Evolutionary conservation across 2,329 filamentous ascomycete species (phyloP).

Genomic region (Cercospora janseana): DNA sequence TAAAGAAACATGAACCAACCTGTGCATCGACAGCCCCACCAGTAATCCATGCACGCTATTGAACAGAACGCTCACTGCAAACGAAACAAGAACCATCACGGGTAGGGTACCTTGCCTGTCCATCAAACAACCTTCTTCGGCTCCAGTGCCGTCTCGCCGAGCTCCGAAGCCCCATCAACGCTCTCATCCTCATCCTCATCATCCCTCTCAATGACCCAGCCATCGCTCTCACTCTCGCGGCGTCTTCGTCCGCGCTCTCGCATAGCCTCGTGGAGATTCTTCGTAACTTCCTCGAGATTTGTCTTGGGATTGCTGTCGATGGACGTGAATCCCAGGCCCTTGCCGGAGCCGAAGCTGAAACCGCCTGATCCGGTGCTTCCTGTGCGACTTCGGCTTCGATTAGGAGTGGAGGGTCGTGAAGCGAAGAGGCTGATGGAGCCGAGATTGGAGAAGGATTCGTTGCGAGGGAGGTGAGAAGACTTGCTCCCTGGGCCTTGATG

Average conservation of each 20-base stretch:
- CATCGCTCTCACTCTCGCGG: conserved; percentile 39
- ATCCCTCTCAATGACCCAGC: conserved; percentile 27
- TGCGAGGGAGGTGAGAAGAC: conserved; percentile 65
- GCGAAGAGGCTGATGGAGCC: conserved; percentile 86
- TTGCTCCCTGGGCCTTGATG: conserved; percentile 9
- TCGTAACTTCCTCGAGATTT: conserved; percentile 80
- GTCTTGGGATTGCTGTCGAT: conserved; percentile 55
- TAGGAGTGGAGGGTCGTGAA: conserved; percentile 79
- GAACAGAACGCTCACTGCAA: conserved; percentile 5
- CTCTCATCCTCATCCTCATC: conserved; percentile 24
- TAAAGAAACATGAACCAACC: too few species aligned
- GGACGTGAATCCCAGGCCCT: conserved; percentile 26
- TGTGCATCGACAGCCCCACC: too few species aligned
- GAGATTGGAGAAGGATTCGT: conserved; percentile 92
- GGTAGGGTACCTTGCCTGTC: not conserved
- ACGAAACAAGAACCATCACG: conserved; percentile 1
- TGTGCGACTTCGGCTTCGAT: conserved; percentile 66
- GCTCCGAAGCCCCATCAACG: conserved; percentile 18
- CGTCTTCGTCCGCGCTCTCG: conserved; percentile 67
- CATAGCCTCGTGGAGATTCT: conserved; percentile 84
- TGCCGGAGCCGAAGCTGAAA: conserved; percentile 21
- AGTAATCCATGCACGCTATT: too few species aligned
- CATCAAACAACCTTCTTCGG: conserved; percentile 27
- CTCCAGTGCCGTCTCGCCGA: conserved; percentile 20
- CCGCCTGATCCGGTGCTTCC: conserved; percentile 36